Conservation (phyloP, 495 filamentous ascomycete genomes). For the Daldinia bambusicola region DNA sequence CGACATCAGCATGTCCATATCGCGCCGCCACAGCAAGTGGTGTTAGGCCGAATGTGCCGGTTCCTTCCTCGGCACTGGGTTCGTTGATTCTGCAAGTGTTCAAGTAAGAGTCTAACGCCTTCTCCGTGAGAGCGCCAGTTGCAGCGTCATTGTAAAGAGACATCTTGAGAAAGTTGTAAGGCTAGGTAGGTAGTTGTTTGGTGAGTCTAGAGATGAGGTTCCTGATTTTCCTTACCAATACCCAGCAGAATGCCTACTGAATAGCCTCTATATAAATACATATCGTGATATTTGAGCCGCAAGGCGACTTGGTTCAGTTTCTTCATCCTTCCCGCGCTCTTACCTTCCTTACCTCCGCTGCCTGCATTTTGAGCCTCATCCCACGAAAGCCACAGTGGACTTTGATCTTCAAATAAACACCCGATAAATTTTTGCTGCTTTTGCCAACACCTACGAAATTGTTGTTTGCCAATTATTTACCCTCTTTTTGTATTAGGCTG, state of each 20-base stretch:
- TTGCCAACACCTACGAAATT: background rate
- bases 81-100: constrained; percentile 17
- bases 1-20: constrained; percentile 47
- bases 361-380: background rate
- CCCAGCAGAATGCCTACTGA: background rate
- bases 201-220: background rate
- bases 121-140: constrained; percentile 11
- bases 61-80: constrained; percentile 20
- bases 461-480: background rate
- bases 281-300: constrained; percentile 21
- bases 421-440: background rate
- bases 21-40: constrained; percentile 50
- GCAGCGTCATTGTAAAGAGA: constrained; percentile 45
- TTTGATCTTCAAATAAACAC: background rate
- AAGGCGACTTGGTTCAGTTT: background rate
- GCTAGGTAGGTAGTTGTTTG: background rate
- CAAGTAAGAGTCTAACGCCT: constrained; percentile 25
- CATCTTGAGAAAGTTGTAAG: constrained; percentile 30
- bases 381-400: background rate
- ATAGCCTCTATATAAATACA: constrained; percentile 16
- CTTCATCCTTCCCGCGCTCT: background rate
- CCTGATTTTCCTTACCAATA: background rate
- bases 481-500: constrained; percentile 12
- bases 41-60: constrained; percentile 41
- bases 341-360: background rate